These are phyloP conservation scores for Trichosporon sp. DNA, from an alignment of 1,284 basidiomycete species.

Conservation along the genomic window DNA sequence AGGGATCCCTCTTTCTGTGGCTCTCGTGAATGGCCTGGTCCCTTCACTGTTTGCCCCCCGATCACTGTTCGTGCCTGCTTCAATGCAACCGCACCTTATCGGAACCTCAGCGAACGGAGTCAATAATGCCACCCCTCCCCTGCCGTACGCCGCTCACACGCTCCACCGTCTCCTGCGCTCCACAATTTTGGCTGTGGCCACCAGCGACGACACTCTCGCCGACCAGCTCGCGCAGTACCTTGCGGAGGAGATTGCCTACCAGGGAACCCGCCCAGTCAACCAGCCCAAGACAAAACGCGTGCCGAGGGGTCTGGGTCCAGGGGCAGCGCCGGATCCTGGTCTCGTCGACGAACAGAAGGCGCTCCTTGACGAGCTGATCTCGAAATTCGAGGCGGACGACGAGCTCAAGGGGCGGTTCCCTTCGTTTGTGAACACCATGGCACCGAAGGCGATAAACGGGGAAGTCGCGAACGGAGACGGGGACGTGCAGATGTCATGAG, in stretches of 20 bases:
- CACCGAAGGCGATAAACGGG: not conserved
- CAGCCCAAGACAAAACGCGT: slow-evolving; percentile 3
- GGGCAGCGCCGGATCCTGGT: slow-evolving; percentile 3
- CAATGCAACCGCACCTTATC: not conserved
- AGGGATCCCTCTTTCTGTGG: slow-evolving; percentile 22
- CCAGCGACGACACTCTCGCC: slow-evolving; percentile 22
- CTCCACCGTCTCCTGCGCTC: slow-evolving; percentile 27
- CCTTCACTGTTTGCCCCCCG: slow-evolving; percentile 26
- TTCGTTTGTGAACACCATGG: not conserved
- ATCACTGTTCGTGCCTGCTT: slow-evolving; percentile 26
- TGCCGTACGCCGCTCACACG: slow-evolving; percentile 24
- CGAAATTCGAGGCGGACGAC: slow-evolving; percentile 3
- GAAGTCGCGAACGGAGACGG: slow-evolving; percentile 1
- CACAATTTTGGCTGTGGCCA: slow-evolving; percentile 20
- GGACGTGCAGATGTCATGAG: slow-evolving; percentile 13
- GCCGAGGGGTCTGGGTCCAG: not conserved
- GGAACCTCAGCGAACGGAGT: not conserved
- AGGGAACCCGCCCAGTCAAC: slow-evolving; percentile 24
- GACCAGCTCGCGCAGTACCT: slow-evolving; percentile 30
- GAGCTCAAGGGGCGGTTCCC: slow-evolving; percentile 8
- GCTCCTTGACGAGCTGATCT: slow-evolving; percentile 9
- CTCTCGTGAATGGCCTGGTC: slow-evolving; percentile 28
- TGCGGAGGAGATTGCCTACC: slow-evolving; percentile 38
- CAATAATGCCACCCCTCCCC: slow-evolving; percentile 21
- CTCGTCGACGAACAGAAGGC: slow-evolving; percentile 3